These are phyloP conservation scores for Heterobasidion annosum DNA, from an alignment of 1,284 basidiomycete genomes.

Conservation along the genomic window DNA sequence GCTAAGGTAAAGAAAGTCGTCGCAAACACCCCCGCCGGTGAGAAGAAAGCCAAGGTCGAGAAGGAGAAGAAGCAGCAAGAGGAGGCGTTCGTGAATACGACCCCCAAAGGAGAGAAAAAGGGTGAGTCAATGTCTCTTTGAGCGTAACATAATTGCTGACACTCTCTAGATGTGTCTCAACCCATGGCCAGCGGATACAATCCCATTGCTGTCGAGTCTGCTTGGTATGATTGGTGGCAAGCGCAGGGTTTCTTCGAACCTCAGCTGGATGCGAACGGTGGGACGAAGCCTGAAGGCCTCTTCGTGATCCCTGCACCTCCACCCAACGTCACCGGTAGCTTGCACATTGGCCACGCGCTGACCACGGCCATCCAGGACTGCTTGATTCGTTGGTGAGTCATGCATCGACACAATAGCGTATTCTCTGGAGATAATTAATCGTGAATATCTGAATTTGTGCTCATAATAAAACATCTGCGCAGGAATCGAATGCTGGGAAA, in stretches of 20 bases:
- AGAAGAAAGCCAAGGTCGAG: conserved; percentile 69
- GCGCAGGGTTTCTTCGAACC: conserved; percentile 89
- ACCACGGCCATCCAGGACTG: conserved; percentile 92
- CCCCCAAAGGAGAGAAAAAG: conserved; percentile 87
- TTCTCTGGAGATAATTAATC: background rate
- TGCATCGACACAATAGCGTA: too few species aligned
- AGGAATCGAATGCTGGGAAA: conserved; percentile 97
- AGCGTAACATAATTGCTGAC: background rate
- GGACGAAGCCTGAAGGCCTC: conserved; percentile 48
- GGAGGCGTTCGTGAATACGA: conserved; percentile 74
- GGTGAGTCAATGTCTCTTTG: conserved; percentile 35
- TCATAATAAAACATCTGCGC: background rate
- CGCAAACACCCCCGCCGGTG: conserved; percentile 28
- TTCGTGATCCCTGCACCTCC: conserved; percentile 93
- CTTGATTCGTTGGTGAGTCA: conserved; percentile 73
- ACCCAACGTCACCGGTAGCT: conserved; percentile 95
- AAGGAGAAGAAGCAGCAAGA: conserved; percentile 70
- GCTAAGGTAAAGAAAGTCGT: conserved; percentile 63
- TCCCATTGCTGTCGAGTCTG: conserved; percentile 89
- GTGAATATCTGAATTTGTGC: background rate
- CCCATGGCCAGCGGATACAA: conserved; percentile 92
- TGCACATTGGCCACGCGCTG: conserved; percentile 96
- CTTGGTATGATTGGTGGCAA: conserved; percentile 99
- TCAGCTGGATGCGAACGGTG: conserved; percentile 50
- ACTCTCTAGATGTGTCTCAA: conserved; percentile 64